Base-by-base conservation (phyloP, 2,329 filamentous ascomycete species). In the Aspergillus uvarum region DNA sequence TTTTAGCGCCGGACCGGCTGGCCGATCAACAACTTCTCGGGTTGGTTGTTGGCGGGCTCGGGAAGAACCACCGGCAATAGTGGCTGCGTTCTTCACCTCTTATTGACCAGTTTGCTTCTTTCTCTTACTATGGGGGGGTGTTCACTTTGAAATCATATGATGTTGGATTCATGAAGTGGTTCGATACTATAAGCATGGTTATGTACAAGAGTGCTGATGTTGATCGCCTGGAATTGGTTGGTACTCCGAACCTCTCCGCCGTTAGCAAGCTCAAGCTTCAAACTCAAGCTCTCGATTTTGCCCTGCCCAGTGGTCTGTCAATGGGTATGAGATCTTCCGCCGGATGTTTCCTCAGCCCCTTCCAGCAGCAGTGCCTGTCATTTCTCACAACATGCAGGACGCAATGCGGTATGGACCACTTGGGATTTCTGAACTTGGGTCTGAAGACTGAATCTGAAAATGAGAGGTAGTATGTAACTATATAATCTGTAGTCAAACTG, bases 1-100 rank as follows among this genome's bases (percentile, higher is more conserved):
- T 56, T 24, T 35, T 64, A 55, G 42, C 47, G 53, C n/a, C 47
- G 51, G 35, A 24, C 32, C 59, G 62, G 60, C 48, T 58, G 59
- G 56, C 63, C 59, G 63, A 65, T 60, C 62, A 59, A 61, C 59
- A 38, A 21, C 38, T 7, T 44, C 47, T 61, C 58, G 56, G 62
- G 50, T 16, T 31, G 10, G 48, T 31, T 29, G 48, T 44, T 16
- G 21, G 31, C 42, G 22, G 22, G 6, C 29, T 50, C 52, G 52
- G 52, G 38, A 54, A 54, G 38, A 19, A 47, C 26, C 11, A 14
- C 29, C 35, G 38, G 38, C 11, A 44, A 19, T 19, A 0, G 38
- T 44, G 14, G 14, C 2, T 16, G 6, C 19, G 38, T 16, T 44
- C 38, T n/a, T n/a, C n/a, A n/a, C n/a, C n/a, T n/a, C n/a, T n/a